phyloP scores from a whole-genome alignment of 75 land plant genomes.

The Picea glauca region DNA sequence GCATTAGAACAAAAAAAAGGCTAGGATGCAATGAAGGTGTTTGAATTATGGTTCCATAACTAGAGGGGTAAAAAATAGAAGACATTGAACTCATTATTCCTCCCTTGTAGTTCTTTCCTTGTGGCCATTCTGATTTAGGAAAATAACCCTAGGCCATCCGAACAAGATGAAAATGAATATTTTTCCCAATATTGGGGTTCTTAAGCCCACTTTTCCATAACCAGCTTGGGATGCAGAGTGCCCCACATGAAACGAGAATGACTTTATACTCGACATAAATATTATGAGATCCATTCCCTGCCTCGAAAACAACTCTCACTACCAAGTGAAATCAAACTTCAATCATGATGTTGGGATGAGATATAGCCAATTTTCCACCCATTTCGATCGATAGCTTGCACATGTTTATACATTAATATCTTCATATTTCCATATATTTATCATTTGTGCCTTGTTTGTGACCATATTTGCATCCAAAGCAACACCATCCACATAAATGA shows the following conservation, averaged over 20 bases:
- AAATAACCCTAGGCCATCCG: slow-evolving; percentile 79
- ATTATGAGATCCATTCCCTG: neutral
- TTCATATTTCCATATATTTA: too few relatives aligned
- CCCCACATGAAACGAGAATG: slow-evolving; percentile 63
- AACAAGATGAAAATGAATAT: slow-evolving; percentile 71
- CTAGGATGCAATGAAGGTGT: slow-evolving; percentile 68
- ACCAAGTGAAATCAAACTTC: too few relatives aligned
- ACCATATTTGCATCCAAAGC: slow-evolving; percentile 63
- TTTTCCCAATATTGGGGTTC: slow-evolving; percentile 60
- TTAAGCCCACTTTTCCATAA: slow-evolving; percentile 53
- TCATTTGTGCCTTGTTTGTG: slow-evolving; percentile 50
- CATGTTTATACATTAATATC: too few relatives aligned
- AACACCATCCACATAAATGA: slow-evolving; percentile 80
- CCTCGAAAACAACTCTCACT: slow-evolving; percentile 24
- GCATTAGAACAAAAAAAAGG: slow-evolving; percentile 35
- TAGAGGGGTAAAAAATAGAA: slow-evolving; percentile 13
- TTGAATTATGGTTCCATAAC: slow-evolving; percentile 52
- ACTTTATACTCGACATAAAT: slow-evolving; percentile 47
- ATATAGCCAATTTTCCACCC: slow-evolving; percentile 10
- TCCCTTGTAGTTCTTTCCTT: slow-evolving; percentile 61
- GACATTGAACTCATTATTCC: slow-evolving; percentile 72
- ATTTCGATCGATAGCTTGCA: slow-evolving; percentile 9
- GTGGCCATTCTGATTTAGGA: slow-evolving; percentile 19
- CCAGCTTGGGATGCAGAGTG: slow-evolving; percentile 51
- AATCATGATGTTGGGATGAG: too few relatives aligned